Evolutionary conservation across 371 early-diverging fungal genomes (phyloP), one percentile per base, ranked within the genome.

Genomic region (Syncephalastrum sp.): DNA sequence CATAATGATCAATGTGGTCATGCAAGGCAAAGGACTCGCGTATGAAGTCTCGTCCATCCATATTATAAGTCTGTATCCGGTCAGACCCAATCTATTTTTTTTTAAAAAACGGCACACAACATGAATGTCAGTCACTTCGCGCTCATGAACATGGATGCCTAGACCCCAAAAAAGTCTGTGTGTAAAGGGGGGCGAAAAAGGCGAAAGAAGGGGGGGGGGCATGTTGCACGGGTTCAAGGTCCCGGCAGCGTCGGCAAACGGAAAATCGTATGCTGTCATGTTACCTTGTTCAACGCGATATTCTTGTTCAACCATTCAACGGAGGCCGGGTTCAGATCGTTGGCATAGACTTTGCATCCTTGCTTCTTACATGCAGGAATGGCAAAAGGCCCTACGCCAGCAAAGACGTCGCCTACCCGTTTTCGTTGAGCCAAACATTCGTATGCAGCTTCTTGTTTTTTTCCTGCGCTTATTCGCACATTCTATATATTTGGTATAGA

Each of bases 381-480:
- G 1, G 98, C 95, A 80, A 99, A 99, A 4, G 99, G 99, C 0
- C 99, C 99, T 3, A 99, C 96, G 42, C 99, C 99, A 3, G 95
- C 98, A 81, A 99, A 91, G 7, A 97, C 96, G 74, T 99, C 99
- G 66, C 81, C 83, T 80, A 47, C 50, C 74, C 42, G 27, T 17
- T 33, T 8, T 33, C 38, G 38, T 33, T 12, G 12, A 33, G 38
- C 8, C 38, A 33, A 12, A 6, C 10, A 5, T 33, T 10, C 4
- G 7, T 33, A 33, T 5, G 38, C 38, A 33, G 38, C 10, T 10
- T 33, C 10, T 2, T 33, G 3, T 33, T 33, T 33, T 33, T 33
- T 10, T 33, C 8, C 10, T 5, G 7, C 2, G 10, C 12, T 12
- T 10, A 10, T 33, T 33, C 38, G 2, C 38, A 2, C 38, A 33